A percentile compares a stretch with the other conserved stretches of the same genome.
Conservation (phyloP, 805 yeast genomes). For the Maudiozyma saulgeensis region DNA sequence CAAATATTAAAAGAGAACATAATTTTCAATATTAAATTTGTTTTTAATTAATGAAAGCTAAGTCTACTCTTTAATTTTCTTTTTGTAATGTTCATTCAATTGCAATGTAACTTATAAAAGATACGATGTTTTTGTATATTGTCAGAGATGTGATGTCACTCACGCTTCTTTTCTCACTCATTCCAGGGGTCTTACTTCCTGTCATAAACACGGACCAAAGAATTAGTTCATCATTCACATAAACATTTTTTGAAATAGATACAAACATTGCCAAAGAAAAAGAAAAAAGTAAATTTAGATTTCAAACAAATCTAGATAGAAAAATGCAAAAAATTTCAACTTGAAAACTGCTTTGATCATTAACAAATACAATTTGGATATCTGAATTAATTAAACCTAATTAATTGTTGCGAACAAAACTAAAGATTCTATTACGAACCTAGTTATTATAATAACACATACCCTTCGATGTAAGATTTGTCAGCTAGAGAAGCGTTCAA, state of each 20-base stretch:
- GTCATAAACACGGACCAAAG: conserved; percentile 42
- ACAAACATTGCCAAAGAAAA: not conserved
- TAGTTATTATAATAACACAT: conserved; percentile 35
- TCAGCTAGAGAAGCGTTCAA: conserved; percentile 82
- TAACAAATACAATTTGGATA: too few relatives aligned
- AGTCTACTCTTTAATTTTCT: too few relatives aligned
- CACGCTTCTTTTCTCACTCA: conserved; percentile 62
- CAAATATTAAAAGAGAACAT: too few relatives aligned
- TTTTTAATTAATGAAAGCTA: too few relatives aligned
- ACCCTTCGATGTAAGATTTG: conserved; percentile 94
- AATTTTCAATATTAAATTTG: too few relatives aligned
- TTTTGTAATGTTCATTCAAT: too few relatives aligned
- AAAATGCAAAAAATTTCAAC: too few relatives aligned
- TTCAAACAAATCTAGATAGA: too few relatives aligned
- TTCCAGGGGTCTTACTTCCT: conserved; percentile 93
- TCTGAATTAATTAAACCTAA: not conserved
- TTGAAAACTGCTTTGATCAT: too few relatives aligned
- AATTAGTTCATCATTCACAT: conserved; percentile 13
- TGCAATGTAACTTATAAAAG: too few relatives aligned
- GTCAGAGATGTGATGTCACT: conserved; percentile 34
- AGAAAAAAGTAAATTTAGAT: not conserved
- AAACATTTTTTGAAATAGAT: not conserved
- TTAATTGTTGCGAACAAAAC: not conserved
- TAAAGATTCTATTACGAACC: not conserved
- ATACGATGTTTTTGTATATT: not conserved